Conservation (phyloP, 2,329 filamentous ascomycete genomes). For the Colletotrichum godetiae region DNA sequence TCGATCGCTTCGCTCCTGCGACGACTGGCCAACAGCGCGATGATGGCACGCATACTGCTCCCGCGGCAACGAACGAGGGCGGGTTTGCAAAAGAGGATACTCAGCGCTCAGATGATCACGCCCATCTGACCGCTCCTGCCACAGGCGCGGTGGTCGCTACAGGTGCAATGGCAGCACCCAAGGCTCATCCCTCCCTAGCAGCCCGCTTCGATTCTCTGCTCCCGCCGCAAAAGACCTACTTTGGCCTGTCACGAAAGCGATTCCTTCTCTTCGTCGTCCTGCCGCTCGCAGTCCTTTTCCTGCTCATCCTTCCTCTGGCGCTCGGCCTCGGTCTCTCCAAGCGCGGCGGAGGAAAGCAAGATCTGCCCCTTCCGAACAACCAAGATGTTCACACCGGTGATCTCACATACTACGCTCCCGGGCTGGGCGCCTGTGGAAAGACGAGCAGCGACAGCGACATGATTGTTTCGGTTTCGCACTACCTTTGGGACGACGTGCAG, state of each 20-base stretch:
- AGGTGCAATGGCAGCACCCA: neutral
- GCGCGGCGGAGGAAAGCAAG: neutral
- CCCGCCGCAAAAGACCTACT: constrained; percentile 22
- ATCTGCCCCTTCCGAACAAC: constrained; percentile 18
- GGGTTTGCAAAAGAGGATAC: neutral
- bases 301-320: constrained; percentile 20
- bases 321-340: constrained; percentile 28
- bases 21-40: neutral
- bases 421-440: constrained; percentile 76
- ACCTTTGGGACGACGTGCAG: constrained; percentile 71
- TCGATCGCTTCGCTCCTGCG: constrained; percentile 13
- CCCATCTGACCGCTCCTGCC: neutral
- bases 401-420: constrained; percentile 73
- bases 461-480: constrained; percentile 75
- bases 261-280: constrained; percentile 24
- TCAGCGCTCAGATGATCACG: neutral
- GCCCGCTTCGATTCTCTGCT: constrained; percentile 26
- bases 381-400: constrained; percentile 19
- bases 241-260: constrained; percentile 14
- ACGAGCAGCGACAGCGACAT: constrained; percentile 63
- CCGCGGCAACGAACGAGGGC: neutral
- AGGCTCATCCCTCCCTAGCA: neutral
- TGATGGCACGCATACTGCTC: neutral
- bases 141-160: neutral
- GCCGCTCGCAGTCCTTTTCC: constrained; percentile 6